Conservation (phyloP, 768 basidiomycete species). For the Agaricus blazei region DNA sequence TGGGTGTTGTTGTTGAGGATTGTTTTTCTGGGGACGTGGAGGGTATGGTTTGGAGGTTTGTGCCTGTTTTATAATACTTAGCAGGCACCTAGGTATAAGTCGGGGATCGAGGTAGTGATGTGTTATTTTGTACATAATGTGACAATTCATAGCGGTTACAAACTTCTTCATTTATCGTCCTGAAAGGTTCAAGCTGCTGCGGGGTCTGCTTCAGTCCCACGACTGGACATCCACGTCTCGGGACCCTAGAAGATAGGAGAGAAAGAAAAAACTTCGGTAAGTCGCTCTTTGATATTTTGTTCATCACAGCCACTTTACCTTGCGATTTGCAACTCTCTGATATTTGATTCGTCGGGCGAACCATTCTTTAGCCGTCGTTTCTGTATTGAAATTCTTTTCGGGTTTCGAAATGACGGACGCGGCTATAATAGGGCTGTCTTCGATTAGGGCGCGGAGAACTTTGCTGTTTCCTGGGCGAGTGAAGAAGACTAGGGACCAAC, state of each 20-base stretch:
- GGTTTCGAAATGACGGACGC: constrained; percentile 33
- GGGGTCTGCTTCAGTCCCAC: constrained; percentile 31
- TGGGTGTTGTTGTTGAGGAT: background rate
- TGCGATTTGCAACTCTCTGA: constrained; percentile 39
- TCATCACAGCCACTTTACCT: constrained; percentile 16
- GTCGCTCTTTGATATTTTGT: too few species aligned
- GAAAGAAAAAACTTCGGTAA: too few species aligned
- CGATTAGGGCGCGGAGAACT: constrained; percentile 43
- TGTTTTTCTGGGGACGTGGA: background rate
- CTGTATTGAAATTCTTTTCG: constrained; percentile 32
- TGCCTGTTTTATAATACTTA: background rate
- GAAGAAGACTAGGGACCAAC: constrained; percentile 71
- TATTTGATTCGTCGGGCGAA: constrained; percentile 38
- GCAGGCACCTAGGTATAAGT: too few species aligned
- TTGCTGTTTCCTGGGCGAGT: constrained; percentile 53
- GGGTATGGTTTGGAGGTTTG: background rate
- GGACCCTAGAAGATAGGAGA: constrained; percentile 26
- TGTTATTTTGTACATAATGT: too few species aligned
- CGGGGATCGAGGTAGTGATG: background rate
- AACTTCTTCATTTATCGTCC: too few species aligned
- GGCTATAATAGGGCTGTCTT: constrained; percentile 47
- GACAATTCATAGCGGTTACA: too few species aligned
- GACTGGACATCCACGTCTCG: constrained; percentile 42
- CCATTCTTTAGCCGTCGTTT: constrained; percentile 37
- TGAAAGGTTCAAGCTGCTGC: background rate